Base-by-base conservation (phyloP, 768 basidiomycete species). In the Phanerochaete carnosa region DNA sequence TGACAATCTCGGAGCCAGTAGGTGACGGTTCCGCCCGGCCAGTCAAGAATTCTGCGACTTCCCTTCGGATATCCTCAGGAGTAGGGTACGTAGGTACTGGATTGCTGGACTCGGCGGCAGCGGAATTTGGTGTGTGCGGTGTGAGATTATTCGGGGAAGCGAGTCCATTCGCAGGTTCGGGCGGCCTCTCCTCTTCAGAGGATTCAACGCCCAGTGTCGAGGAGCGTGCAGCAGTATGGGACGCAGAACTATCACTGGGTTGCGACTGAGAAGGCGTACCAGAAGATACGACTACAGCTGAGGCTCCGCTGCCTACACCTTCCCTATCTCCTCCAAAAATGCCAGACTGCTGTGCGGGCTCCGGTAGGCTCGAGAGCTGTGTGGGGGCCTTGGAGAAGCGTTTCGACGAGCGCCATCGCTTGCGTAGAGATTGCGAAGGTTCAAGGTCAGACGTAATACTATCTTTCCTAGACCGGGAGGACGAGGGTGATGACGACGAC, bases 331-430 rank as follows among this genome's bases (percentile, higher is more conserved):
- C 51, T 45, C 66, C 32, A 19, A 46, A 7, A 28, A 52, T 49
- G 43, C 58, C 23, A 4, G 61, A 51, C 39, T 59, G 66, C 61
- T 53, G 64, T 51, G 49, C 59, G 33, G 59, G 25, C 29, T 68
- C 66, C 1, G 63, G 51, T 28, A 66, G 60, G 13, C 66, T 60
- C 16, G 62, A 63, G 22, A 65, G 45, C 5, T 45, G 50, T 16
- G 60, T 37, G 33, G 59, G 71, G 16, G 71, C 62, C 60, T 69
- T 75, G 6, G 75, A 75, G 65, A 75, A 74, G 54, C 77, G 65
- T 39, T 63, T 61, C 2, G 71, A 72, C 23, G 69, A 67, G 7
- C 68, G 65, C 73, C 73, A 73, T 51, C 69, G 64, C 49, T 70
- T 73, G 45, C 70, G 65, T 19, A 60, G 45, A 15, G 66, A 63